Evolutionary conservation across 139 green algal species (phyloP).

Genomic region (Chlamydomonas sp.): DNA sequence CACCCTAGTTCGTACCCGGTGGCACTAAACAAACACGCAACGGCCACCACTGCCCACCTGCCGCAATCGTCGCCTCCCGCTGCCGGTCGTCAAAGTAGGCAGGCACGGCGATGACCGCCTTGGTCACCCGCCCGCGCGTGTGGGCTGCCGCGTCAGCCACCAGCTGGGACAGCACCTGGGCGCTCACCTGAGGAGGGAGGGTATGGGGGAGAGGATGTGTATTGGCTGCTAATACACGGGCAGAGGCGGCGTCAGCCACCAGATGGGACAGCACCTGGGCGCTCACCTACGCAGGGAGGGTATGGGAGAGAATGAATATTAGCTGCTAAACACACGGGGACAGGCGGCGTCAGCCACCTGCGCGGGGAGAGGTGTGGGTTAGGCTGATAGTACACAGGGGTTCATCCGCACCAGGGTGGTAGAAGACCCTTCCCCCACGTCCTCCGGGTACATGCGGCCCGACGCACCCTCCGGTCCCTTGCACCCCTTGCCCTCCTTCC

Average conservation of each 20-base stretch:
- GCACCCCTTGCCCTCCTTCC: too few relatives aligned
- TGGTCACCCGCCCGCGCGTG: constrained; percentile 52
- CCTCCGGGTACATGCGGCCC: too few relatives aligned
- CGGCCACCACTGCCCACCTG: constrained; percentile 45
- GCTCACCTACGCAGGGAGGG: constrained; percentile 1
- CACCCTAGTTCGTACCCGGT: neutral
- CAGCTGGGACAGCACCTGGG: constrained; percentile 70
- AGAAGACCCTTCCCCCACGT: too few relatives aligned
- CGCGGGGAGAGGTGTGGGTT: too few relatives aligned
- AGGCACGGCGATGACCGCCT: constrained; percentile 91
- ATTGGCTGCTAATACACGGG: too few relatives aligned
- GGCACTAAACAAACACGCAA: neutral
- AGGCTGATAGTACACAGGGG: too few relatives aligned
- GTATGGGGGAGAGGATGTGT: neutral
- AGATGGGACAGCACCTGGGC: constrained; percentile 66
- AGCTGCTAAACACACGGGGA: too few relatives aligned
- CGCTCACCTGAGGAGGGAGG: constrained; percentile 21
- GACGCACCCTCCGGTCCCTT: too few relatives aligned
- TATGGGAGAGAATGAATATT: too few relatives aligned
- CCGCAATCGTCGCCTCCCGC: constrained; percentile 78
- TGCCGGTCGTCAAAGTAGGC: constrained; percentile 89
- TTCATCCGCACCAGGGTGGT: too few relatives aligned
- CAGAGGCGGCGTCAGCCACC: too few relatives aligned
- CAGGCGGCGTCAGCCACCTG: too few relatives aligned
- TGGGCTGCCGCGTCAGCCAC: constrained; percentile 65